These are phyloP conservation scores for Globisporangium takayamanum DNA, from an alignment of 352 stramenopile species.

Conservation along the genomic window DNA sequence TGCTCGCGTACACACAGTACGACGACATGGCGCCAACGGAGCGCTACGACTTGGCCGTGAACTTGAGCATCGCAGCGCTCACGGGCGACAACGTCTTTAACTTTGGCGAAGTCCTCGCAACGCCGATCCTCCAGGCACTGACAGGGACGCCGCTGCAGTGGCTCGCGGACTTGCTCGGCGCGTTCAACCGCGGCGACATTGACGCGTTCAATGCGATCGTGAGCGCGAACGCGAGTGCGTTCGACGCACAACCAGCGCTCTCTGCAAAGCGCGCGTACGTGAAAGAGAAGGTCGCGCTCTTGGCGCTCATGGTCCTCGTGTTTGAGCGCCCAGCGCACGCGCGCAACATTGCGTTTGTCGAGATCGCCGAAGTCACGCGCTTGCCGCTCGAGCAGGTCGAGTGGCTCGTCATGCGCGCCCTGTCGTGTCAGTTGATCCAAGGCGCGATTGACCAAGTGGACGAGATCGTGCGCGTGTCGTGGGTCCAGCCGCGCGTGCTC, in stretches of 20 bases:
- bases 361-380: constrained; percentile 89
- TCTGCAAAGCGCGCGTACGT: constrained; percentile 92
- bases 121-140: constrained; percentile 89
- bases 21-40: constrained; percentile 82
- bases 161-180: constrained; percentile 92
- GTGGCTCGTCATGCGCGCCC: constrained; percentile 97
- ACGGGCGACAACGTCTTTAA: constrained; percentile 97
- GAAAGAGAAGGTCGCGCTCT: constrained; percentile 97
- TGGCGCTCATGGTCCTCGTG: constrained; percentile 96
- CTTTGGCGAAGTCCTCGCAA: constrained; percentile 96
- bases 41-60: constrained; percentile 86
- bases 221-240: constrained; percentile 61
- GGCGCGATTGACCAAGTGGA: constrained; percentile 91
- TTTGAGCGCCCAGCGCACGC: constrained; percentile 94
- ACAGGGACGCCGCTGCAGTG: constrained; percentile 90
- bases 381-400: constrained; percentile 92
- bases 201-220: constrained; percentile 90
- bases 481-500: constrained; percentile 88
- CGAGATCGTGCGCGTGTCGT: constrained; percentile 91
- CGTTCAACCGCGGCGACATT: constrained; percentile 95
- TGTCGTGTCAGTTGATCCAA: constrained; percentile 95
- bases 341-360: constrained; percentile 89
- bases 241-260: constrained; percentile 90
- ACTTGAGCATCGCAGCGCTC: constrained; percentile 94
- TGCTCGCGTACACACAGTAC: constrained; percentile 93